Base-by-base conservation (phyloP, 257 asterid genomes). In the Henckelia pumila region DNA sequence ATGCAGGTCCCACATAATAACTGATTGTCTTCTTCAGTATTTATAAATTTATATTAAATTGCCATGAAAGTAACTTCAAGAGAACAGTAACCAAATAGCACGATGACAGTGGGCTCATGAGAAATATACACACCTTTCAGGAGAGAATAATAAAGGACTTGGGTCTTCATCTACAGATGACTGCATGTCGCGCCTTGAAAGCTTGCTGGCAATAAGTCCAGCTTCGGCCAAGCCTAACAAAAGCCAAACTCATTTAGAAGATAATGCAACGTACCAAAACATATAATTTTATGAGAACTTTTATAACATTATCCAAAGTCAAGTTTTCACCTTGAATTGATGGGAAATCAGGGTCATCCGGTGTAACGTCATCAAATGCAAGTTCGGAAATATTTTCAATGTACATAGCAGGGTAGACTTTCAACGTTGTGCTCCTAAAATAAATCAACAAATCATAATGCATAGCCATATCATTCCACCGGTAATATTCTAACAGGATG, bases 321-420 rank as follows among this genome's bases (percentile, higher is more conserved):
- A 52, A 75, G 62, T 14, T 30, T 40, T 67, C 57, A 94, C 99
- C 99, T 87, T 94, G 99, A 81, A 94, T 91, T 77, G 82, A 85
- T 64, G 95, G 79, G 73, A 88, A 94, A 80, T 94, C 99, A 73
- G 97, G 97, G 76, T 94, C 97, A 71, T 85, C 88, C 20, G 95
- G 84, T 58, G 95, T 85, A 80, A 94, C 80, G 81, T 94, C 99
- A 80, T 94, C 96, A 76, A 85, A 94, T 74, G 97, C 97, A 80
- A 94, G 97, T 73, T 94, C 99, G 50, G 97, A 85, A 68, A 84
- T 80, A 79, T 91, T 87, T 71, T 94, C 96, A 44, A 94, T 94
- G 84, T 80, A 94, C 99, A 94, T 94, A 71, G 99, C 99, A 67
- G 99, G 97, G 76, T 94, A 91, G 67, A 94, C 97, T 80, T 94